Evolutionary conservation across 2,329 filamentous ascomycete species (phyloP), one percentile per base, ranked within the genome.

Genomic region (Penicillium sp.): DNA sequence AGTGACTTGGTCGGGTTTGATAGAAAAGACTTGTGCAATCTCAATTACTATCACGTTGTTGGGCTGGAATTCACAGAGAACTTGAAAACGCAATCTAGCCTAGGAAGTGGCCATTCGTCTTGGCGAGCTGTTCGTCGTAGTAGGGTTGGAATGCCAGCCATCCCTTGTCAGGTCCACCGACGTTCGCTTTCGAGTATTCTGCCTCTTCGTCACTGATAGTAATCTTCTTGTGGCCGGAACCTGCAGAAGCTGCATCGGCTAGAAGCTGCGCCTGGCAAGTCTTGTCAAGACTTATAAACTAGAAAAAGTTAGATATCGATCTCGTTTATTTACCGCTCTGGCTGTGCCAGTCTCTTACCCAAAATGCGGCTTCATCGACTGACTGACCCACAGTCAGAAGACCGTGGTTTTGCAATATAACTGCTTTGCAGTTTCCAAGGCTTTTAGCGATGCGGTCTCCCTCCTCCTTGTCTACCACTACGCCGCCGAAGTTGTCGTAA

Each of bases 231-330:
- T 47, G 41, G n/a, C 44, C 49, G 22, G 25, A 42, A 2, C 25
- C 25, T 27, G 39, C 9, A 2, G 35, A 27, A 0, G 87, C 84
- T 0, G 86, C 84, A 69, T 91, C 87, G 24, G 85, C 83, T 58
- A 80, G 73, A 36, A 90, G 73, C 72, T 90, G 87, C 16, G 87
- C 80, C 46, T 84, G 79, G 64, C 87, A 90, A 25, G 81, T 82
- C 36, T 85, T 77, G 69, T 90, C 88, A 65, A 90, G 76, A 35
- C 86, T 71, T 0, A 82, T 85, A 63, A 88, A 87, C 31, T 90
- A 69, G 63, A 84, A 89, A 0, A 10, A 2, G 10, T 38, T 13
- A 38, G 10, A 20, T 13, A 11, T 18, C 16, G 33, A 36, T 9
- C 16, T 9, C 2, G n/a, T 2, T 10, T n/a, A 38, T 13, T 20